A percentile compares a stretch with the other conserved stretches of the same genome.
Conservation (phyloP, 2,329 filamentous ascomycete species). For the Tympanopsis confertula region DNA sequence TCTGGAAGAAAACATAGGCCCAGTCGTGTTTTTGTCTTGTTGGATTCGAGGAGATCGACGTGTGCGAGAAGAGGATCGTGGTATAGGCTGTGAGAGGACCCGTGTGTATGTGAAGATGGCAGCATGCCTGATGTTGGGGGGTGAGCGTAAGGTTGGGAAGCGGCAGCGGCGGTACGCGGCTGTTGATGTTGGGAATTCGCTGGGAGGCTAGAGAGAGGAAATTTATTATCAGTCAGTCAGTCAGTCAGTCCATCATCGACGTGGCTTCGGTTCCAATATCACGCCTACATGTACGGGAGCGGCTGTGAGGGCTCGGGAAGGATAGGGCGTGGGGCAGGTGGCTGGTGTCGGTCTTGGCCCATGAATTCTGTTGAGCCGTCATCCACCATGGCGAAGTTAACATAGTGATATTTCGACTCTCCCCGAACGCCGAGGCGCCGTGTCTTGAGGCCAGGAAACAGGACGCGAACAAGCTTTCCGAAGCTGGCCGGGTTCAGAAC, state of each 20-base stretch:
- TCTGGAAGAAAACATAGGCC: slow-evolving; percentile 49
- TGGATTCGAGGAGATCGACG: slow-evolving; percentile 46
- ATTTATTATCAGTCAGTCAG: too few relatives aligned
- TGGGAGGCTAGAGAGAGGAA: too few relatives aligned
- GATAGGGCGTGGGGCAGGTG: background rate
- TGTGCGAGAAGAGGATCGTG: slow-evolving; percentile 42
- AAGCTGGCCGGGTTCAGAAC: slow-evolving; percentile 95
- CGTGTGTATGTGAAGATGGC: slow-evolving; percentile 14
- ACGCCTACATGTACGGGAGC: too few relatives aligned
- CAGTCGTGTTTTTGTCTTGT: slow-evolving; percentile 43
- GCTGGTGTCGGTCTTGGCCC: background rate
- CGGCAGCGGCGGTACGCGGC: too few relatives aligned
- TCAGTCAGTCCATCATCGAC: too few relatives aligned
- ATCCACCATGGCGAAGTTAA: slow-evolving; percentile 50
- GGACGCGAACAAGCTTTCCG: slow-evolving; percentile 88
- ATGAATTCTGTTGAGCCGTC: slow-evolving; percentile 23
- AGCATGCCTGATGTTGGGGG: too few relatives aligned
- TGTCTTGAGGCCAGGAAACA: slow-evolving; percentile 91
- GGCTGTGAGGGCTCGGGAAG: too few relatives aligned
- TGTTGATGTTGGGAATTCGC: too few relatives aligned
- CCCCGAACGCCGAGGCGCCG: slow-evolving; percentile 82
- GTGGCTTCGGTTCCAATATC: too few relatives aligned
- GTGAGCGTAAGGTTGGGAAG: too few relatives aligned
- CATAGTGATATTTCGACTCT: slow-evolving; percentile 97
- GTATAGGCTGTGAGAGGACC: slow-evolving; percentile 39